These are phyloP conservation scores for Agrocybe chaxingu DNA, from an alignment of 768 basidiomycete genomes.

Conservation along the genomic window DNA sequence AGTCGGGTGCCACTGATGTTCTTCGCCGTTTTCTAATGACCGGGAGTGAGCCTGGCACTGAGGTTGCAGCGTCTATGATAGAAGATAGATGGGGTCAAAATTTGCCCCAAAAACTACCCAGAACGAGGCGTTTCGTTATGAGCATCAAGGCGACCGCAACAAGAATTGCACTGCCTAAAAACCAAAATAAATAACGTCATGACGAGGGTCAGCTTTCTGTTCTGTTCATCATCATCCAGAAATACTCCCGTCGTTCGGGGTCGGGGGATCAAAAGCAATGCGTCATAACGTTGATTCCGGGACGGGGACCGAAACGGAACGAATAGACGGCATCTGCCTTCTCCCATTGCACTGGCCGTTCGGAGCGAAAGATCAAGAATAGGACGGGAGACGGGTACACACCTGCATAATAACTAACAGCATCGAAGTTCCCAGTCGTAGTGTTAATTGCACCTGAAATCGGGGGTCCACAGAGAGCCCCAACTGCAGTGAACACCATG, in stretches of 20 bases:
- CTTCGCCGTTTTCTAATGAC: no score
- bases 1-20: no score
- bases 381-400: slow-evolving; percentile 1
- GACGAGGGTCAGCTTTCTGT: slow-evolving; percentile 25
- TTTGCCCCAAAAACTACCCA: slow-evolving; percentile 19
- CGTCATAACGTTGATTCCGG: no score
- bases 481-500: slow-evolving; percentile 57
- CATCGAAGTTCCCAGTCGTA: slow-evolving; percentile 48
- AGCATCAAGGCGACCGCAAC: slow-evolving; percentile 24
- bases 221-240: slow-evolving; percentile 5
- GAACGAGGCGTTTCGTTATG: slow-evolving; percentile 19
- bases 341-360: no score
- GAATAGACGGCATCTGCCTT: no score
- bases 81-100: slow-evolving; percentile 4
- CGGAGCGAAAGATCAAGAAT: no score
- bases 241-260: not conserved
- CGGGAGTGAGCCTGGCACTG: no score
- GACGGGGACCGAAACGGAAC: no score
- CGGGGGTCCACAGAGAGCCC: slow-evolving; percentile 67
- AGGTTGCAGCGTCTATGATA: no score
- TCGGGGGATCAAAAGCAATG: no score
- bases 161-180: slow-evolving; percentile 20
- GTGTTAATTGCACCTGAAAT: slow-evolving; percentile 68
- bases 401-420: slow-evolving; percentile 58
- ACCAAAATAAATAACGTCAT: not conserved